Percentiles rank a stretch among this genome's conserved stretches.
phyloP scores from a whole-genome alignment of 495 filamentous ascomycete genomes.

The Staphylotrichum longicolle region DNA sequence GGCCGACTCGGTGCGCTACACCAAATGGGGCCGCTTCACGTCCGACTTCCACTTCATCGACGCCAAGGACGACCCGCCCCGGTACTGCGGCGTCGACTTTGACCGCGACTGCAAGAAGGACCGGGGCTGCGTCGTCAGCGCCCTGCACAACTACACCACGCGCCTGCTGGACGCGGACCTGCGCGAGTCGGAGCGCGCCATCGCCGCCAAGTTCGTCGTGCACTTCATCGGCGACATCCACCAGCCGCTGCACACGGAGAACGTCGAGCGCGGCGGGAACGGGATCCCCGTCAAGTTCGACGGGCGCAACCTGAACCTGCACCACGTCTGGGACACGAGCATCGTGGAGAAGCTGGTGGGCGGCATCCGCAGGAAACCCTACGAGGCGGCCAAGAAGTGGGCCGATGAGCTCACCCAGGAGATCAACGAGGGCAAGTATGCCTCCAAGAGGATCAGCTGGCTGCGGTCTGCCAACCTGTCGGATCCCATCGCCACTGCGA shows the following conservation, averaged over 20 bases:
- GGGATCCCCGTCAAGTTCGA: constrained; percentile 57
- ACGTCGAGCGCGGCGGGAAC: constrained; percentile 59
- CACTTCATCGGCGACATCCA: constrained; percentile 67
- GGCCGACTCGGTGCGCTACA: constrained; percentile 62
- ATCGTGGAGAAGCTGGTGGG: constrained; percentile 60
- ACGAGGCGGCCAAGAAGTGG: constrained; percentile 51
- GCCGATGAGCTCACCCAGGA: constrained; percentile 48
- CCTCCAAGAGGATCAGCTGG: constrained; percentile 43
- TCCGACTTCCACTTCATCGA: constrained; percentile 70
- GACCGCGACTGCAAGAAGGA: constrained; percentile 58
- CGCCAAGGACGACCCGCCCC: constrained; percentile 62
- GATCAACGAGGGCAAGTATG: constrained; percentile 54
- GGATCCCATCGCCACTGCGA: constrained; percentile 48
- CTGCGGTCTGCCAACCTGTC: constrained; percentile 48
- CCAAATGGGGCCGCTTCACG: constrained; percentile 55
- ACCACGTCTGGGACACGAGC: constrained; percentile 62
- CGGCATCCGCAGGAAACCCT: constrained; percentile 41
- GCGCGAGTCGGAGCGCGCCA: constrained; percentile 37
- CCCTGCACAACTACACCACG: constrained; percentile 58
- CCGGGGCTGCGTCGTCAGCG: constrained; percentile 59
- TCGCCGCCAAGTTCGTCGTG: constrained; percentile 62
- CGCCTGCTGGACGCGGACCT: constrained; percentile 49
- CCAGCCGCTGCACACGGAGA: constrained; percentile 63
- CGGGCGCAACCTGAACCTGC: constrained; percentile 49
- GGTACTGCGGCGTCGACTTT: constrained; percentile 57